These are phyloP conservation scores for Aspergillus spinulosporus DNA, from an alignment of 2,329 filamentous ascomycete species.

Conservation along the genomic window DNA sequence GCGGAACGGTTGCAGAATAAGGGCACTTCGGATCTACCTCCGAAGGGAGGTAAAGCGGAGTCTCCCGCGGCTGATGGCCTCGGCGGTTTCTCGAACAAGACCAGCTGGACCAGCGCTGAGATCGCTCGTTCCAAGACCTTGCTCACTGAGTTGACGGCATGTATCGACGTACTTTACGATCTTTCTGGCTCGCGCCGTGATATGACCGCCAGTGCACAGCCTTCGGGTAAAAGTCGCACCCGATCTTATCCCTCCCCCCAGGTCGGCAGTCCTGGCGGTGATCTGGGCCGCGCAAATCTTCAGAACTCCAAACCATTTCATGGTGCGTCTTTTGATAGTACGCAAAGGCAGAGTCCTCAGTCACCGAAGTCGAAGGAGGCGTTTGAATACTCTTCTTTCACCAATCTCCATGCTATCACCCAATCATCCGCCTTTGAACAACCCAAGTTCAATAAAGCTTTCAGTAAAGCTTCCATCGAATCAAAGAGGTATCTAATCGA, in stretches of 20 bases:
- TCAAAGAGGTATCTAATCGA: slow-evolving; percentile 41
- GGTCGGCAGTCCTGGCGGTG: slow-evolving; percentile 18
- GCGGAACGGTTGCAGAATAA: slow-evolving; percentile 58
- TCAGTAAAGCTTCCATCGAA: slow-evolving; percentile 27
- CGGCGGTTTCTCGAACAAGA: slow-evolving; percentile 38
- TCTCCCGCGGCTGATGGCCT: slow-evolving; percentile 32
- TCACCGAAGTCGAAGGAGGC: slow-evolving; percentile 27
- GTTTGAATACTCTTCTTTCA: slow-evolving; percentile 28
- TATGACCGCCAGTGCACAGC: slow-evolving; percentile 37
- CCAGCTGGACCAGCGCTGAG: slow-evolving; percentile 52
- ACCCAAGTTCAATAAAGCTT: slow-evolving; percentile 23
- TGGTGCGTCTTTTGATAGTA: slow-evolving; percentile 41
- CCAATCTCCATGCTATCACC: slow-evolving; percentile 15
- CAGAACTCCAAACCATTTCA: slow-evolving; percentile 34
- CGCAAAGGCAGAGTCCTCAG: slow-evolving; percentile 27
- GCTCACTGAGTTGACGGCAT: slow-evolving; percentile 60
- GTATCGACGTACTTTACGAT: slow-evolving; percentile 65
- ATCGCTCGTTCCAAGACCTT: slow-evolving; percentile 58
- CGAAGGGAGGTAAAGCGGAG: slow-evolving; percentile 37
- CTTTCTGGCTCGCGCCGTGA: slow-evolving; percentile 58
- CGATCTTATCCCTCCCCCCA: slow-evolving; percentile 33
- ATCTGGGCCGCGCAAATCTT: slow-evolving; percentile 26
- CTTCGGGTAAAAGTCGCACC: slow-evolving; percentile 22
- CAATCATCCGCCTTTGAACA: slow-evolving; percentile 15
- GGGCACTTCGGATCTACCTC: slow-evolving; percentile 41